A percentile compares a stretch with the other conserved stretches of the same genome.
phyloP scores from a whole-genome alignment of 2,329 filamentous ascomycete genomes.

The Cladophialophora immunda region DNA sequence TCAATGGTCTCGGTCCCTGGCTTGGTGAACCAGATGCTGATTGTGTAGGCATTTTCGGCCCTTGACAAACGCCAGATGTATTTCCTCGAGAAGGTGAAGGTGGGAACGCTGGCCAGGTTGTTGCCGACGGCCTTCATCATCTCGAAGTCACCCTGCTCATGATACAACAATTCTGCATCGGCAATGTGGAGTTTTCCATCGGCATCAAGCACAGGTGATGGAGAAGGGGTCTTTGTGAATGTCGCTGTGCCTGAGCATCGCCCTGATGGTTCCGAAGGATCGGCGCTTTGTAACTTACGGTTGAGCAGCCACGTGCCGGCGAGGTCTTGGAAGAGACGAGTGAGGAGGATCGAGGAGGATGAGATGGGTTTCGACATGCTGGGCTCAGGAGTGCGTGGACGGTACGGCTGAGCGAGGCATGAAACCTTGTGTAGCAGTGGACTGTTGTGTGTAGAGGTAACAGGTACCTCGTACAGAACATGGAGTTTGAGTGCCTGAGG shows the following conservation, averaged over 20 bases:
- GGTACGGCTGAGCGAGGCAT: not conserved
- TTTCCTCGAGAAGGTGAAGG: conserved; percentile 47
- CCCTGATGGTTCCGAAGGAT: conserved; percentile 52
- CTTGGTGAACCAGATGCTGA: conserved; percentile 58
- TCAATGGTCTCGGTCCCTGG: conserved; percentile 48
- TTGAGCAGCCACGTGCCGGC: conserved; percentile 47
- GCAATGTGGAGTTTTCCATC: conserved; percentile 42
- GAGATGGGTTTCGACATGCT: conserved; percentile 7
- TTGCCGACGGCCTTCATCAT: conserved; percentile 45
- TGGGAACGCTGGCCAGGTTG: conserved; percentile 44
- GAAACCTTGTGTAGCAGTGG: not conserved
- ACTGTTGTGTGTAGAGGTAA: not conserved
- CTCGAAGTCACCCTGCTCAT: conserved; percentile 51
- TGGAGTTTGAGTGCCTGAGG: not conserved
- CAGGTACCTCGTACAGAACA: not conserved
- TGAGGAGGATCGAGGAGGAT: conserved; percentile 23
- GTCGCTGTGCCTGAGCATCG: conserved; percentile 51
- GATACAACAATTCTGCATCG: conserved; percentile 49
- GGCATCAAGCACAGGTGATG: conserved; percentile 36
- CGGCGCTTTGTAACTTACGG: conserved; percentile 52
- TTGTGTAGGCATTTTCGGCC: conserved; percentile 32
- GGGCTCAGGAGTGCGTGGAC: not conserved
- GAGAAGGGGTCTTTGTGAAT: conserved; percentile 44
- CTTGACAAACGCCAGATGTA: conserved; percentile 54
- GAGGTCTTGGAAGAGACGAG: conserved; percentile 34